A percentile compares a stretch with the other conserved stretches of the same genome.
These are phyloP conservation scores for Trichoderma erinaceum DNA, from an alignment of 495 filamentous ascomycete species.

Conservation along the genomic window DNA sequence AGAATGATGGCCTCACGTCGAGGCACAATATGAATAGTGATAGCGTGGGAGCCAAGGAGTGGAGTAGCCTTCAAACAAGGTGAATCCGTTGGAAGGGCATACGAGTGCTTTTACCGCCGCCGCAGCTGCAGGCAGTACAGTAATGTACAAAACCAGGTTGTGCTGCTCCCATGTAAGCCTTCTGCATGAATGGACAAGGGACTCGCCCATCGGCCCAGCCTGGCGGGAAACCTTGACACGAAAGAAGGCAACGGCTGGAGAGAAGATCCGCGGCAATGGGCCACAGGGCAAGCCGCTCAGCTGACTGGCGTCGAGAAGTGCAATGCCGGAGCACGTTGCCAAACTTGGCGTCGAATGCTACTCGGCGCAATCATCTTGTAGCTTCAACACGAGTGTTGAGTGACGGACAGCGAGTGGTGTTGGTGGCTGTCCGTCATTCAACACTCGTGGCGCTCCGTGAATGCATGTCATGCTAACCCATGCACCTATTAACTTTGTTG, in stretches of 20 bases:
- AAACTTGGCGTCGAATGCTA: background rate
- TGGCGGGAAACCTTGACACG: background rate
- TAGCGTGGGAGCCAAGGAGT: background rate
- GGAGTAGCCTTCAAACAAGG: too few species aligned
- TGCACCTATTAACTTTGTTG: too few species aligned
- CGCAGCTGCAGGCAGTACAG: too few species aligned
- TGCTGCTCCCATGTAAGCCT: background rate
- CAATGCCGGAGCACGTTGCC: background rate
- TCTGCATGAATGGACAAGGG: background rate
- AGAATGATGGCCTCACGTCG: background rate
- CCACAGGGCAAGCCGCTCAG: conserved; percentile 12
- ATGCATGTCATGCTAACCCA: too few species aligned
- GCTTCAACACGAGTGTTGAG: too few species aligned
- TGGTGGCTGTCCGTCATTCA: too few species aligned
- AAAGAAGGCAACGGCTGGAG: background rate
- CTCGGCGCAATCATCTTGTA: background rate
- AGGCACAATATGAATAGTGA: background rate
- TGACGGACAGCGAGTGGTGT: too few species aligned
- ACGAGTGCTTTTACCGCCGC: too few species aligned
- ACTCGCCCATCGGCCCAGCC: background rate
- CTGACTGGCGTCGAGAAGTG: conserved; percentile 10
- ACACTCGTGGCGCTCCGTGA: too few species aligned
- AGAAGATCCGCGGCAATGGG: conserved; percentile 8
- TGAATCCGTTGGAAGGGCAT: too few species aligned
- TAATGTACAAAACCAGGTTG: background rate